Base-by-base conservation (phyloP, 148 eudicot genomes). In the Chenopodium quinoa region DNA sequence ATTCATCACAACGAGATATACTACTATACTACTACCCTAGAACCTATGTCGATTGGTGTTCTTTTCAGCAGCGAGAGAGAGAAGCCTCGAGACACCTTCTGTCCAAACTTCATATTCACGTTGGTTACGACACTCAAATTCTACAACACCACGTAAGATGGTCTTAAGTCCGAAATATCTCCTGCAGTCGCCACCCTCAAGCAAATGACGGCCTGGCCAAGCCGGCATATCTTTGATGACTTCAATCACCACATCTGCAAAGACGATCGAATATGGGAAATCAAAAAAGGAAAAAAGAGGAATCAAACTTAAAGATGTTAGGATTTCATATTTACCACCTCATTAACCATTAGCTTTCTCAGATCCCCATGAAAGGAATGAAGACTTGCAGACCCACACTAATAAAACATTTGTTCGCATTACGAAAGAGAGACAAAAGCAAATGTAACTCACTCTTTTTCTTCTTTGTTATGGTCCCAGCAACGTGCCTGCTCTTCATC, bases 381-480 rank as follows among this genome's bases (percentile, higher is more conserved):
- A 75, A 75, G 69, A 76, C 69, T 62, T 62, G 65, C 54, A 72
- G 80, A 84, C 85, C 88, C 80, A 91, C 85, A 84, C 85, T 48
- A 9, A 9, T 83, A 78, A 47, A 62, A 80, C 34, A 47, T 84
- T 80, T 82, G 86, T 83, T 80, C 86, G 85, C 84, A 87, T 84
- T 83, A 86, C 71, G 84, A 80, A 63, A 75, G 68, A 82, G 64
- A 84, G 87, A 84, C 78, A 88, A 89, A 89, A 88, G 86, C 79
- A 82, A 83, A 86, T 75, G 37, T 70, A 77, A 83, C 96, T 85
- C 85, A 93, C 99, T 96, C 95, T 93, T 96, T 92, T 96, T 96
- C 98, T 96, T 96, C 96, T 96, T 93, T 2, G 99, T 96, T 83
- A 96, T 86, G 90, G 99, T 96, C 97, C 98, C 97, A 87, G 94